phyloP scores from a whole-genome alignment of 495 filamentous ascomycete species.

The Xylaria sp. region DNA sequence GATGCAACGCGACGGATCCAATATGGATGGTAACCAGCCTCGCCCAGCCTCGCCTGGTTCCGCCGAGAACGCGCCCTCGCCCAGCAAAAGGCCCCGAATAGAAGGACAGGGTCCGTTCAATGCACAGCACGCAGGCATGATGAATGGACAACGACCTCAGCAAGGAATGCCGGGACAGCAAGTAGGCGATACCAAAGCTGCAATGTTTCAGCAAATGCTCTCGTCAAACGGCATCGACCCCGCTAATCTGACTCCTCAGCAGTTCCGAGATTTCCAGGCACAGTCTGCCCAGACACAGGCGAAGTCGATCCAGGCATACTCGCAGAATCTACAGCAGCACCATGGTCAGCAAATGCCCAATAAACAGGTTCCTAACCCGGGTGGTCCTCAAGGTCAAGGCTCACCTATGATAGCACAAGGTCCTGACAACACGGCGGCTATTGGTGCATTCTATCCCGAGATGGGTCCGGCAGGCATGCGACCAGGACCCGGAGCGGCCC shows the following conservation, averaged over 20 bases:
- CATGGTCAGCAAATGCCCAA: conserved; percentile 79
- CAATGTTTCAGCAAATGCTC: conserved; percentile 62
- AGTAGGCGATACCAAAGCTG: conserved; percentile 62
- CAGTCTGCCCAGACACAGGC: conserved; percentile 68
- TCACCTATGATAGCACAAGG: conserved; percentile 81
- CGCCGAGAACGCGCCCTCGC: conserved; percentile 88
- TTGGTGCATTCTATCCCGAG: conserved; percentile 70
- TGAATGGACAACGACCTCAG: conserved; percentile 77
- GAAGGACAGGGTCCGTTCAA: conserved; percentile 73
- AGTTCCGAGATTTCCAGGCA: conserved; percentile 75
- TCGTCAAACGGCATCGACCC: conserved; percentile 79
- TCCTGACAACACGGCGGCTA: conserved; percentile 67
- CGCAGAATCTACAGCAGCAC: conserved; percentile 80
- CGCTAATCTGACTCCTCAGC: conserved; percentile 72
- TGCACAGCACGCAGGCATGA: conserved; percentile 70
- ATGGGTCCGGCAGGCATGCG: conserved; percentile 61
- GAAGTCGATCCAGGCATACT: conserved; percentile 86
- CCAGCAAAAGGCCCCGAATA: conserved; percentile 88
- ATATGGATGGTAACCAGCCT: conserved; percentile 83
- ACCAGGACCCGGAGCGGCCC: conserved; percentile 61
- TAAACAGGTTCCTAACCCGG: conserved; percentile 62
- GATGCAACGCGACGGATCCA: conserved; percentile 86
- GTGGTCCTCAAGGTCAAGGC: conserved; percentile 66
- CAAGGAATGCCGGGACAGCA: conserved; percentile 76
- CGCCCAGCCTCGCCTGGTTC: conserved; percentile 82